Conservation (phyloP, 768 basidiomycete species). For the Favolaschia claudopus region DNA sequence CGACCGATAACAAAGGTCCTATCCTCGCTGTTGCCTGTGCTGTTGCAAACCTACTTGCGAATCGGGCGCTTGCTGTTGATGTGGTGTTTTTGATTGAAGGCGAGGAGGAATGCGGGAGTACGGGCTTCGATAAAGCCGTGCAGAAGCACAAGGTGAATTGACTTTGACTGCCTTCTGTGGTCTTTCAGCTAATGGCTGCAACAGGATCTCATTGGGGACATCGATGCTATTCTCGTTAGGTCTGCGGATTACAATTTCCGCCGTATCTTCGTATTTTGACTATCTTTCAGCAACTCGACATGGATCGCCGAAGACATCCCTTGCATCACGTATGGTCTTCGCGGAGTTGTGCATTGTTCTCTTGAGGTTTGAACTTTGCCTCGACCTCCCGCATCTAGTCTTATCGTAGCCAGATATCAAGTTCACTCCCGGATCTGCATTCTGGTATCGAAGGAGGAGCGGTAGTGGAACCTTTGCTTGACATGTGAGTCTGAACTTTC, state of each 20-base stretch:
- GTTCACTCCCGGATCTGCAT: constrained; percentile 81
- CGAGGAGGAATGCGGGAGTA: constrained; percentile 95
- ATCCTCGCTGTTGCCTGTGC: constrained; percentile 92
- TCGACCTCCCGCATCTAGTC: background rate
- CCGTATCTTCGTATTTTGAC: background rate
- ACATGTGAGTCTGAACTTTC: constrained; percentile 65
- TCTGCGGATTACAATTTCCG: constrained; percentile 33
- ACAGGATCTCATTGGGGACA: constrained; percentile 81
- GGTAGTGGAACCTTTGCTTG: constrained; percentile 88
- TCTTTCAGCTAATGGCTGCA: constrained; percentile 4
- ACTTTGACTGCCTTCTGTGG: background rate
- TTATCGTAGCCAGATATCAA: constrained; percentile 76
- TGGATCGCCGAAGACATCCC: constrained; percentile 95
- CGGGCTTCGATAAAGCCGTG: constrained; percentile 84
- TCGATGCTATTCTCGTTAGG: constrained; percentile 93
- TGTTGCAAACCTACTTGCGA: constrained; percentile 78
- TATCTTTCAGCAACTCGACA: constrained; percentile 78
- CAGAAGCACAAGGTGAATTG: constrained; percentile 68
- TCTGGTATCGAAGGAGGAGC: constrained; percentile 95
- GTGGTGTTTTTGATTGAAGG: constrained; percentile 93
- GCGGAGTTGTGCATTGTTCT: constrained; percentile 91
- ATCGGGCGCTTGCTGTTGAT: constrained; percentile 82
- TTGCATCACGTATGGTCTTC: constrained; percentile 93
- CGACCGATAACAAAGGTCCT: constrained; percentile 96
- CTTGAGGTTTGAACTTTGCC: constrained; percentile 59